Conservation (phyloP, 371 early-diverging fungal genomes). For the Syncephalis fuscata region DNA sequence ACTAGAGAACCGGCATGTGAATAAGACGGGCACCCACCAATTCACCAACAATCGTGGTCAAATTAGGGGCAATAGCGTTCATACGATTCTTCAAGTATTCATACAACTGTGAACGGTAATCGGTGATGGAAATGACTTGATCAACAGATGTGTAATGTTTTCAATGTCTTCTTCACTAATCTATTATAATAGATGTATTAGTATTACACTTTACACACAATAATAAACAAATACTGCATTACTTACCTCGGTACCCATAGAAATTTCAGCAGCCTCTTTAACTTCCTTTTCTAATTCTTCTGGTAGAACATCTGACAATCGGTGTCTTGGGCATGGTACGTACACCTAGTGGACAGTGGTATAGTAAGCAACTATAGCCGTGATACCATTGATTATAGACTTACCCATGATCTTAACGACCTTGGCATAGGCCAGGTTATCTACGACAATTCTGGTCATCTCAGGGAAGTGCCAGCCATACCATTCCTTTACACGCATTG, state of each 20-base stretch:
- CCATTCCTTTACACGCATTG: slow-evolving; percentile 94
- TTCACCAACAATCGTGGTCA: slow-evolving; percentile 94
- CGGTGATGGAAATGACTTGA: slow-evolving; percentile 78
- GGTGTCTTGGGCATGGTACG: slow-evolving; percentile 52
- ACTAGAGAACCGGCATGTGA: slow-evolving; percentile 94
- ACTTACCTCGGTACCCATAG: slow-evolving; percentile 74
- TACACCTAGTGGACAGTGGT: slow-evolving; percentile 23
- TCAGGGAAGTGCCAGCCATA: slow-evolving; percentile 99
- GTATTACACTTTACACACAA: slow-evolving; percentile 1
- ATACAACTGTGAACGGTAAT: slow-evolving; percentile 83
- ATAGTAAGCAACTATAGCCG: slow-evolving; percentile 23
- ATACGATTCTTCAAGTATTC: slow-evolving; percentile 90
- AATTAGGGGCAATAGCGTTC: slow-evolving; percentile 95
- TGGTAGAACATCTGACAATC: slow-evolving; percentile 73
- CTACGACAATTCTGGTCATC: slow-evolving; percentile 64
- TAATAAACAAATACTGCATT: too few species aligned
- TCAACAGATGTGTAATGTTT: slow-evolving; percentile 86
- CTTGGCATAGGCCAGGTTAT: slow-evolving; percentile 60
- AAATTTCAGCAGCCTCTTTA: slow-evolving; percentile 81
- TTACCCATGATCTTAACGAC: slow-evolving; percentile 36
- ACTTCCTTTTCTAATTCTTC: slow-evolving; percentile 86
- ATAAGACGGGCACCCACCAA: slow-evolving; percentile 91
- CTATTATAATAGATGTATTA: slow-evolving; percentile 5
- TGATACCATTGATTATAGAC: slow-evolving; percentile 9
- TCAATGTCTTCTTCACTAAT: slow-evolving; percentile 86